A percentile compares a stretch with the other conserved stretches of the same genome.
phyloP scores from a whole-genome alignment of 306 rosid species.

The Prunus armeniaca region DNA sequence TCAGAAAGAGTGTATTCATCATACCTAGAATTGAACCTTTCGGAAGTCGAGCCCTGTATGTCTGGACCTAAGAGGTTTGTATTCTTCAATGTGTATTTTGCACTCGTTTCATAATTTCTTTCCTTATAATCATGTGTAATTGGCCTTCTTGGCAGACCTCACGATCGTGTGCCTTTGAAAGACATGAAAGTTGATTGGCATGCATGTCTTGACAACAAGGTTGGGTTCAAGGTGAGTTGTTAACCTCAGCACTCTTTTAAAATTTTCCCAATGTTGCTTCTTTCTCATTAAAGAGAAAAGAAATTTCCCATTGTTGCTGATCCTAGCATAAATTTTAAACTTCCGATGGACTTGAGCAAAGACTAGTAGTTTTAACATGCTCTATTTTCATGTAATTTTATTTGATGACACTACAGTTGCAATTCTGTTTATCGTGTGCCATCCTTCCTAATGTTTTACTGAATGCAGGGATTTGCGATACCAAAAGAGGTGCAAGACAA shows the following conservation, averaged over 20 bases:
- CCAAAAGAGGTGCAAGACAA: slow-evolving; percentile 81
- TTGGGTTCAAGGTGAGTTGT: slow-evolving; percentile 86
- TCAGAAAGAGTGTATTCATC: slow-evolving; percentile 91
- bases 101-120: background rate
- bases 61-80: slow-evolving; percentile 95
- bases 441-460: slow-evolving; percentile 9
- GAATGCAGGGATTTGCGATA: slow-evolving; percentile 77
- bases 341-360: background rate
- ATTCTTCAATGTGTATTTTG: slow-evolving; percentile 13
- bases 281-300: background rate
- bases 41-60: slow-evolving; percentile 77
- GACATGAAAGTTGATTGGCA: slow-evolving; percentile 96
- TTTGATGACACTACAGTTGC: slow-evolving; percentile 2
- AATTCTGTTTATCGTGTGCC: slow-evolving; percentile 17
- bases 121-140: background rate
- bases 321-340: background rate
- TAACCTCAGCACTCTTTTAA: background rate
- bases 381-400: background rate
- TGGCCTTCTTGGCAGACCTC: slow-evolving; percentile 55
- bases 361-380: background rate
- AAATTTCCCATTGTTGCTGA: background rate
- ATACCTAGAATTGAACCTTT: slow-evolving; percentile 76
- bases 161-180: slow-evolving; percentile 79
- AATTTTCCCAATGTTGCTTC: background rate
- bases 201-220: slow-evolving; percentile 84